Base-by-base conservation (phyloP, 1,139 yeast species). In the Candida tetrigidarum region DNA sequence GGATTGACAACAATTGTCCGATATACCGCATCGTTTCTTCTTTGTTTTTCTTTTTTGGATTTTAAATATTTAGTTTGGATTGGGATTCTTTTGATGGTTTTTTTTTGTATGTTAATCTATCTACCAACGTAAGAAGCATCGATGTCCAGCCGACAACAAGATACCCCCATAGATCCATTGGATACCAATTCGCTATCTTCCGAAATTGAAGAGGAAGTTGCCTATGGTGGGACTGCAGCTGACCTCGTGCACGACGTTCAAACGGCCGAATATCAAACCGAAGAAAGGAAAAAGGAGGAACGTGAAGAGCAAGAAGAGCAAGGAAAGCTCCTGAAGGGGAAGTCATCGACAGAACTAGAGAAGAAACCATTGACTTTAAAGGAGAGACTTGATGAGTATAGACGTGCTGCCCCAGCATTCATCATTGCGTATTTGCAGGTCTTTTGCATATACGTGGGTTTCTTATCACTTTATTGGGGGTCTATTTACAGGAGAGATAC, bases 401-500 rank as follows among this genome's bases (percentile, higher is more conserved):
- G 34, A 10, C 20, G 19, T 15, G 47, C 45, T 3, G 34, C 41
- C 4, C 48, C 50, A 11, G 28, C 39, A 33, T 48, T 50, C 19
- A 4, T 40, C 12, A 15, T 28, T 14, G 52, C 43, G 10, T 47
- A 50, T 35, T 20, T 51, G 15, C 39, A 37, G 16, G 26, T 53
- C 3, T 47, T 49, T 39, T 35, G 47, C 43, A 53, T 65, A 39
- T 64, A 62, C 30, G 43, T 66, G 27, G 67, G 59, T 5, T 52
- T 76, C 8, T 67, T 82, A 48, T 72, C 84, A 3, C 62, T 83
- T 14, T 83, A 79, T 56, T 83, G 88, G 86, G 89, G 86, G 1
- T 66, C 85, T 1, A 63, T 75, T 55, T 82, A 69, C 55, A 50
- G 67, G 22, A 63, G 87, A 42, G 50, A 50, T 2, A 47, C 52